These are phyloP conservation scores for Bonia amplexicaulis DNA, from an alignment of 176 grass and related monocot species.

Conservation along the genomic window DNA sequence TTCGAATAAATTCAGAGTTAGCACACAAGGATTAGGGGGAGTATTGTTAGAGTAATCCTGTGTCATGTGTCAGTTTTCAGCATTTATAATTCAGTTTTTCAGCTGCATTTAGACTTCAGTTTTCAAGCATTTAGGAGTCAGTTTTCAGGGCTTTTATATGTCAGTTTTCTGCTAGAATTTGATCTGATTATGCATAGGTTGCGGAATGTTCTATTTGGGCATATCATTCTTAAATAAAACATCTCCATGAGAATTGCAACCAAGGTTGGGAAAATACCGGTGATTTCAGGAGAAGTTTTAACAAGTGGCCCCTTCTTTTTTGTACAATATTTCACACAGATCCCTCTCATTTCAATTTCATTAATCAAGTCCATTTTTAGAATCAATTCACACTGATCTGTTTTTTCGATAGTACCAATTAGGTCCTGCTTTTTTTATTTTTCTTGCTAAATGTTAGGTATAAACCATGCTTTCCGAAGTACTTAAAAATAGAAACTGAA, in stretches of 20 bases:
- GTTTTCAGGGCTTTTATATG: too few species aligned
- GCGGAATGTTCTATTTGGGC: not conserved
- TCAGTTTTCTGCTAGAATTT: not conserved
- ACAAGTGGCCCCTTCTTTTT: not conserved
- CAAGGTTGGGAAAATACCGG: not conserved
- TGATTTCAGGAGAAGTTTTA: not conserved
- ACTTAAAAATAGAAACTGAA: too few species aligned
- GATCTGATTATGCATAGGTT: not conserved
- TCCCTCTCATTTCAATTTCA: not conserved
- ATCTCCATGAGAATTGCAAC: not conserved
- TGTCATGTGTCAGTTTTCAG: too few species aligned
- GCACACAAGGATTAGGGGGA: too few species aligned
- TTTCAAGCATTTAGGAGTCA: too few species aligned
- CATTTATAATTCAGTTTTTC: too few species aligned
- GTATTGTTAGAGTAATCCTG: too few species aligned
- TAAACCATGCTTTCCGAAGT: not conserved
- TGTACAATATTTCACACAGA: not conserved
- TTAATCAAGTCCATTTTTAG: not conserved
- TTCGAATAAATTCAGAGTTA: too few species aligned
- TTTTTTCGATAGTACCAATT: not conserved
- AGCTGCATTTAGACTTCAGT: too few species aligned
- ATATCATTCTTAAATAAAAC: not conserved
- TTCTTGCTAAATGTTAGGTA: not conserved
- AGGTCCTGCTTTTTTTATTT: not conserved
- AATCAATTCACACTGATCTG: not conserved